Conservation (phyloP, 768 basidiomycete species). For the Xerocomus brunneocitrinus region DNA sequence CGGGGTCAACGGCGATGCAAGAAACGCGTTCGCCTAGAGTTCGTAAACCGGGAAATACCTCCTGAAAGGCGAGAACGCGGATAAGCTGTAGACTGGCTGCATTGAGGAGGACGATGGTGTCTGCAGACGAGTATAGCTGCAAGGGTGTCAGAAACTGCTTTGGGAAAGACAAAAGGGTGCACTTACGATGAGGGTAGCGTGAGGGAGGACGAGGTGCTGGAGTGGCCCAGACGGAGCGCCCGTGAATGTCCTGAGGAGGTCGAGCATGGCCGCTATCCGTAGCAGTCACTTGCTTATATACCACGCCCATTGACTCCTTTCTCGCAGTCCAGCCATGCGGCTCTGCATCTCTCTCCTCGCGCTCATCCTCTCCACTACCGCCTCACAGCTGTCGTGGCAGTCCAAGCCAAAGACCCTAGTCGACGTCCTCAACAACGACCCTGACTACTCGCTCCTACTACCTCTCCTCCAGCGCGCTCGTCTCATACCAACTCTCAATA, state of each 20-base stretch:
- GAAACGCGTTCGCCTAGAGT: constrained; percentile 45
- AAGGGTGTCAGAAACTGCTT: background rate
- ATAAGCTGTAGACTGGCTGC: constrained; percentile 61
- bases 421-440: constrained; percentile 69
- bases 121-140: constrained; percentile 70
- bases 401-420: constrained; percentile 58
- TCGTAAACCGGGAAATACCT: constrained; percentile 66
- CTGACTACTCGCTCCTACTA: constrained; percentile 75
- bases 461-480: constrained; percentile 75
- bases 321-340: constrained; percentile 24
- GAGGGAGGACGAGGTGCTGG: constrained; percentile 53
- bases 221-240: constrained; percentile 52
- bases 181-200: constrained; percentile 58
- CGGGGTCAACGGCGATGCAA: constrained; percentile 66
- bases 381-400: constrained; percentile 24
- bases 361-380: constrained; percentile 24
- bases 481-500: constrained; percentile 89
- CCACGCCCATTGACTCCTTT: background rate
- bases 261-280: constrained; percentile 37
- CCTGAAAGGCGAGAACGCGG: constrained; percentile 73
- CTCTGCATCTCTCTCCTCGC: constrained; percentile 33
- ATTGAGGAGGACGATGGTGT: constrained; percentile 66
- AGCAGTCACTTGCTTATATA: constrained; percentile 9
- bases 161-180: background rate
- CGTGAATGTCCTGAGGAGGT: constrained; percentile 42